phyloP scores from a whole-genome alignment of 441 rosid genomes.

The Mallotus japonicus region DNA sequence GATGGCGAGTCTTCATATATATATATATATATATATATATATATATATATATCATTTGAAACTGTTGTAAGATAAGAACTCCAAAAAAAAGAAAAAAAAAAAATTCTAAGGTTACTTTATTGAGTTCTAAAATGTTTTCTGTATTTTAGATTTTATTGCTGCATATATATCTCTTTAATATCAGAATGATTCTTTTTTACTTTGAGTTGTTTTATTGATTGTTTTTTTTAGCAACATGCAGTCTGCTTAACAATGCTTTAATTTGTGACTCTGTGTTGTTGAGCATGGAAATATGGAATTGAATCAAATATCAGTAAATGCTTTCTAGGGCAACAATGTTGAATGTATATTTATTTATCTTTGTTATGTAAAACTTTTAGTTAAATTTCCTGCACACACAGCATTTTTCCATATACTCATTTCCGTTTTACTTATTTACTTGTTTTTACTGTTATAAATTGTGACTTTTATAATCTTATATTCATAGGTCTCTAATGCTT shows the following conservation, averaged over 20 bases:
- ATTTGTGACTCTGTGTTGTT: background rate
- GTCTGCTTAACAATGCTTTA: background rate
- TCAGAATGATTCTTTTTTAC: no score
- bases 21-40: no score
- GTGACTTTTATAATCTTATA: conserved; percentile 16
- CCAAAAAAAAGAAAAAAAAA: background rate
- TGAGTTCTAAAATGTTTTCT: background rate
- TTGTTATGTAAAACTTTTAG: no score
- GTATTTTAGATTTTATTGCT: background rate
- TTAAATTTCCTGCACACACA: no score
- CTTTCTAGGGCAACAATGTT: background rate
- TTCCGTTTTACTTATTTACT: background rate
- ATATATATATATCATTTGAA: background rate
- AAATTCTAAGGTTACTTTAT: background rate
- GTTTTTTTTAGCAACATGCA: background rate
- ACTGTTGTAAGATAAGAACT: background rate
- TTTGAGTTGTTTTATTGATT: no score
- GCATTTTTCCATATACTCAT: no score
- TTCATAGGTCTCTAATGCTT: conserved; percentile 76
- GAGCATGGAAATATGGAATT: background rate
- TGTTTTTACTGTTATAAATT: background rate
- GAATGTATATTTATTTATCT: no score
- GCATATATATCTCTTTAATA: no score
- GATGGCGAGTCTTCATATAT: background rate
- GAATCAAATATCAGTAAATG: background rate